A percentile compares a stretch with the other conserved stretches of the same genome.
Evolutionary conservation across 108 stramenopile genomes (phyloP).

Genomic region (Phaeodactylum tricornutum): DNA sequence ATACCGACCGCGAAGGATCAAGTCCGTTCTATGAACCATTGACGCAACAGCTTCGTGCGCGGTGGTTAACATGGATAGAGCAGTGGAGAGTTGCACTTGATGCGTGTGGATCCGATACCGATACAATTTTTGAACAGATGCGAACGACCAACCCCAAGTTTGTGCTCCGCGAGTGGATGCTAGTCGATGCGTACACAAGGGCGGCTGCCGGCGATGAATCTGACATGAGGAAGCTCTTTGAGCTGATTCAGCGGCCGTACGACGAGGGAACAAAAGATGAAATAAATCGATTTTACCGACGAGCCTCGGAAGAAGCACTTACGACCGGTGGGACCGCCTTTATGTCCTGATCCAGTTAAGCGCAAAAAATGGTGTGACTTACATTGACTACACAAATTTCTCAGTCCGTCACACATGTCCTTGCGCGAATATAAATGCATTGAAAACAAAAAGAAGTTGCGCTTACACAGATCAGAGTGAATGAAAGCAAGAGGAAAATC

Average conservation of each 20-base stretch:
- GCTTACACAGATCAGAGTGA: no score
- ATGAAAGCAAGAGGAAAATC: no score
- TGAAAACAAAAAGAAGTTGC: no score
- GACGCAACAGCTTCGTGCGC: constrained; percentile 22
- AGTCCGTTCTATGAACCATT: constrained; percentile 63
- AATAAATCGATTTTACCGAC: constrained; percentile 42
- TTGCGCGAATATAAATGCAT: no score
- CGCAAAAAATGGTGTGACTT: constrained; percentile 8
- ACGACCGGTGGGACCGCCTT: constrained; percentile 75
- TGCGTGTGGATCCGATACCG: not conserved
- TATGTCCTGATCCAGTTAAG: constrained; percentile 80
- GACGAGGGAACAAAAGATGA: constrained; percentile 51
- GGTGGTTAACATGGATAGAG: constrained; percentile 41
- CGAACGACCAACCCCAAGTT: constrained; percentile 61
- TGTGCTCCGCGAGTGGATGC: constrained; percentile 77
- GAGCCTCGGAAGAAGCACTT: constrained; percentile 52
- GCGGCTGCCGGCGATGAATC: constrained; percentile 53
- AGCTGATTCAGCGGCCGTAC: constrained; percentile 58
- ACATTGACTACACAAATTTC: no score
- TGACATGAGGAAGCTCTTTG: constrained; percentile 45
- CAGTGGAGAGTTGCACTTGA: constrained; percentile 53
- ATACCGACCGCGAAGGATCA: constrained; percentile 6
- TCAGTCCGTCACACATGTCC: no score
- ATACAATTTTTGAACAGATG: constrained; percentile 40
- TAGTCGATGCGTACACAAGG: constrained; percentile 75